Percentiles rank a stretch among this genome's conserved stretches.
Conservation (phyloP, 2,329 filamentous ascomycete genomes). For the Neofusicoccum parvum region DNA sequence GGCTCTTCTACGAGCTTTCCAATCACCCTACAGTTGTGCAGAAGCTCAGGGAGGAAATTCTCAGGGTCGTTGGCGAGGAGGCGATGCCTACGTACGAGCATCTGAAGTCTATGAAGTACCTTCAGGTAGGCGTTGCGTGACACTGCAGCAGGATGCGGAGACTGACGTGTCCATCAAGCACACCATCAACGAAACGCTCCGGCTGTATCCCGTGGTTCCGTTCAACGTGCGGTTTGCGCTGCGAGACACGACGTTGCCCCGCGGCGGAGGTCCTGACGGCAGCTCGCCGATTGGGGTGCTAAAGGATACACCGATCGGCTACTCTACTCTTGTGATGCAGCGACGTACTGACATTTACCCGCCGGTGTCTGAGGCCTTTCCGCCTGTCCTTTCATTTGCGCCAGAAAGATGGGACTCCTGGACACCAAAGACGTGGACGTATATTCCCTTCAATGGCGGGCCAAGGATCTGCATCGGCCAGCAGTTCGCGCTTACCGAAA, state of each 20-base stretch:
- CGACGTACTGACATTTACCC: conserved; percentile 54
- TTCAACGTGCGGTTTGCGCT: conserved; percentile 53
- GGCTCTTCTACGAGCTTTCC: conserved; percentile 80
- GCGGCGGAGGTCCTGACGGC: conserved; percentile 51
- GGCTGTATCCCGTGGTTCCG: conserved; percentile 53
- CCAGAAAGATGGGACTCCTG: conserved; percentile 55
- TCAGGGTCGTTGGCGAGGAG: conserved; percentile 64
- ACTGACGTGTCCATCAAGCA: conserved; percentile 41
- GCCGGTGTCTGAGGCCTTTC: conserved; percentile 39
- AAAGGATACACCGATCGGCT: conserved; percentile 48
- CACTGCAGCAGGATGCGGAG: conserved; percentile 27
- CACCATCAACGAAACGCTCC: conserved; percentile 47
- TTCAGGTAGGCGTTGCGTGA: conserved; percentile 37
- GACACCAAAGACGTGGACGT: conserved; percentile 54
- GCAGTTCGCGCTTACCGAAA: conserved; percentile 55
- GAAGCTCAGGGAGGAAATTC: conserved; percentile 74
- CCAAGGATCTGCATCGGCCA: conserved; percentile 55
- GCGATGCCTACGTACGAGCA: conserved; percentile 70
- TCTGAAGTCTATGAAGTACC: conserved; percentile 85
- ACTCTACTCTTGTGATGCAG: conserved; percentile 53
- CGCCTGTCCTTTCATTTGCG: conserved; percentile 44
- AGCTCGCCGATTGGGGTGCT: conserved; percentile 47
- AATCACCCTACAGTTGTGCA: conserved; percentile 67
- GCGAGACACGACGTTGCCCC: conserved; percentile 51
- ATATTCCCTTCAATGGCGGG: conserved; percentile 49